Conservation (phyloP, 2,329 filamentous ascomycete genomes). For the Ascochyta lentis region DNA sequence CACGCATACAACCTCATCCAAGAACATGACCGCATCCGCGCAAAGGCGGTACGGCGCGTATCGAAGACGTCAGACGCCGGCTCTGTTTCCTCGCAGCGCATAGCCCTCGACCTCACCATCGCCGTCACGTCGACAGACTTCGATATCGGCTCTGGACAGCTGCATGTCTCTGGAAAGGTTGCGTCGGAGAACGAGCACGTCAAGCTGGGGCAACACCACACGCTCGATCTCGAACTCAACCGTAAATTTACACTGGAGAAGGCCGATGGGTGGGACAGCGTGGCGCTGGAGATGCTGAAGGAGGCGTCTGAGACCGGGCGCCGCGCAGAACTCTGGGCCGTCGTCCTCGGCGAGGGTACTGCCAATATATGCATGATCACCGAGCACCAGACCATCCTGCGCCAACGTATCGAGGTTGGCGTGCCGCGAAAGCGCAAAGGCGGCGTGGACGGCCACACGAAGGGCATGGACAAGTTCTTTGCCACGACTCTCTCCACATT, state of each 20-base stretch:
- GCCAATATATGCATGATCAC: conserved; percentile 86
- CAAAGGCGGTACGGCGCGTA: conserved; percentile 70
- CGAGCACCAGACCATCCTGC: conserved; percentile 77
- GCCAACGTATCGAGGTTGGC: conserved; percentile 70
- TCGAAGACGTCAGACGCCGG: conserved; percentile 67
- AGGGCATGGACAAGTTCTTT: conserved; percentile 79
- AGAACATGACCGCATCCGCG: conserved; percentile 68
- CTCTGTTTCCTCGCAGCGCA: conserved; percentile 66
- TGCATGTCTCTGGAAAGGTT: conserved; percentile 72
- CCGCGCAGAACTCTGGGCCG: conserved; percentile 82
- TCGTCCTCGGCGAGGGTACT: conserved; percentile 90
- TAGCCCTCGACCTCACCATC: conserved; percentile 70
- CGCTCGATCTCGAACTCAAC: conserved; percentile 83
- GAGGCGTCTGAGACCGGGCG: conserved; percentile 81
- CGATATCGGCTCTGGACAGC: conserved; percentile 69
- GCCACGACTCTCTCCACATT: conserved; percentile 77
- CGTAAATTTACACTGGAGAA: conserved; percentile 90
- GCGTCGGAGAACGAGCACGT: conserved; percentile 71
- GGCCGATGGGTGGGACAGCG: conserved; percentile 82
- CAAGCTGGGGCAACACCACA: conserved; percentile 72
- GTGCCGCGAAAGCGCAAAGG: conserved; percentile 73
- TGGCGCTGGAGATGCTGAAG: conserved; percentile 77
- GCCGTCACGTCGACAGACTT: conserved; percentile 72
- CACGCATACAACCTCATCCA: conserved; percentile 77
- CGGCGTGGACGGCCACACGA: conserved; percentile 67